Evolutionary conservation across 768 basidiomycete species (phyloP).

Genomic region (Termitomyces sp.): DNA sequence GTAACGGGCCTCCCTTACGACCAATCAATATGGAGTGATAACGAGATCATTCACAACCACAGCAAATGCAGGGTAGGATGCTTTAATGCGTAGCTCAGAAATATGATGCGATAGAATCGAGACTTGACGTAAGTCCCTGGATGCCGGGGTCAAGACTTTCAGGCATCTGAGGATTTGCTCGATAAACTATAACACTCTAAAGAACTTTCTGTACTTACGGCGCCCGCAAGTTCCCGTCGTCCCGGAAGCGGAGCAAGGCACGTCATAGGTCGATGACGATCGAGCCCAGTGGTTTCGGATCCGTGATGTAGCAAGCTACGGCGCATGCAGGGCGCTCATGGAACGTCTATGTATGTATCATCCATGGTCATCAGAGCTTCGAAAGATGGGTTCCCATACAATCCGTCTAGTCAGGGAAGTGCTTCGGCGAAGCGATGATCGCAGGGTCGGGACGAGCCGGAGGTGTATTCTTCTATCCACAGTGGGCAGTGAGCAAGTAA

Average conservation of each 20-base stretch:
- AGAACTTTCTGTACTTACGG: too few species aligned
- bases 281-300: not conserved
- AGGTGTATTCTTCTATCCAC: not conserved
- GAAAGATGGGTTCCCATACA: not conserved
- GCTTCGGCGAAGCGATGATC: not conserved
- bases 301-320: not conserved
- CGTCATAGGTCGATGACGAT: not conserved
- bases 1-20: not conserved
- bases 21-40: not conserved
- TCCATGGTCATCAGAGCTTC: not conserved
- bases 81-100: not conserved
- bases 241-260: not conserved
- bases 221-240: not conserved
- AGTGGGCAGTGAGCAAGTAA: not conserved
- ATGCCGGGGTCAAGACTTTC: not conserved
- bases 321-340: not conserved
- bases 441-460: not conserved
- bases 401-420: not conserved
- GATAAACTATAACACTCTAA: not conserved
- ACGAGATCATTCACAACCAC: not conserved
- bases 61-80: not conserved
- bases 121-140: not conserved
- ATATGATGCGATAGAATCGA: not conserved
- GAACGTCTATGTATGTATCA: not conserved
- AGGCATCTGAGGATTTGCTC: not conserved